Percentiles rank a stretch among this genome's conserved stretches.
Evolutionary conservation across 371 early-diverging fungal species (phyloP).

Genomic region (Racocetra persica): DNA sequence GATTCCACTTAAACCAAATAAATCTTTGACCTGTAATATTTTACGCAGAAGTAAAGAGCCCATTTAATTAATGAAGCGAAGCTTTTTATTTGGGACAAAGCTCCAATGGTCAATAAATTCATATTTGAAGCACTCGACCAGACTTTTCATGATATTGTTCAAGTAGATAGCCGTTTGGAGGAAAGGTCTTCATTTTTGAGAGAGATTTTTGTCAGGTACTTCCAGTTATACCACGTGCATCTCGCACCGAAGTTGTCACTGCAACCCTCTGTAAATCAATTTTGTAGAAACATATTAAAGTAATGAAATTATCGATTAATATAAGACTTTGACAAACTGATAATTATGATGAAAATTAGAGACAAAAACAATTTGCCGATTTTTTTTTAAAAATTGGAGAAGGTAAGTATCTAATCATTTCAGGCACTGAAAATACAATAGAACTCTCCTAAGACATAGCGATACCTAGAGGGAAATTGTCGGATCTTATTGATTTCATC

Average conservation of each 20-base stretch:
- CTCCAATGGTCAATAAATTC: constrained; percentile 45
- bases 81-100: constrained; percentile 52
- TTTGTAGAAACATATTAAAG: neutral
- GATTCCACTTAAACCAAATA: constrained; percentile 44
- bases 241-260: neutral
- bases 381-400: constrained; percentile 17
- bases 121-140: constrained; percentile 47
- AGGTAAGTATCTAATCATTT: neutral
- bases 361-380: constrained; percentile 17
- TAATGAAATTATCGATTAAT: neutral
- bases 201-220: constrained; percentile 40
- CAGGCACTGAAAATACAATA: constrained; percentile 1
- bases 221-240: neutral
- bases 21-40: constrained; percentile 40
- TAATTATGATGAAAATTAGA: neutral
- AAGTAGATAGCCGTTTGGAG: constrained; percentile 42
- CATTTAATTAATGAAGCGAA: constrained; percentile 27
- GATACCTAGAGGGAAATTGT: neutral
- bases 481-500: constrained; percentile 1
- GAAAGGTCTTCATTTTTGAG: constrained; percentile 43
- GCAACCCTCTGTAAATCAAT: neutral
- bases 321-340: neutral
- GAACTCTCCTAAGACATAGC: neutral
- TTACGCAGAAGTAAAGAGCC: constrained; percentile 22
- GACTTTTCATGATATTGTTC: constrained; percentile 35